Evolutionary conservation across 108 stramenopile species (phyloP).

Genomic region (Asterionellopsis glacialis): DNA sequence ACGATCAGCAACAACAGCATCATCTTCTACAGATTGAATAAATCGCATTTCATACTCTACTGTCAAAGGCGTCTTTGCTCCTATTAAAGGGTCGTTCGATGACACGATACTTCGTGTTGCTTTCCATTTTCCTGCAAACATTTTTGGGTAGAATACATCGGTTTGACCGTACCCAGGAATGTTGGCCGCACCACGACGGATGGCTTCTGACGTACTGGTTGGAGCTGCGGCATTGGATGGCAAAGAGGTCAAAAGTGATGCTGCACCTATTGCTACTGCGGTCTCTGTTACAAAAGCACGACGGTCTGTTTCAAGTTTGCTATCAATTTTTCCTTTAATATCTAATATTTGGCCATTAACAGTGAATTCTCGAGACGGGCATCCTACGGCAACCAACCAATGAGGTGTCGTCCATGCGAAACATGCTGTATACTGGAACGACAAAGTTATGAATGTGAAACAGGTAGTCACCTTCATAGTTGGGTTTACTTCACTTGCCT

Average conservation of each 20-base stretch:
- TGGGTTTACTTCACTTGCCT: no score
- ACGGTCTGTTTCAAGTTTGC: no score
- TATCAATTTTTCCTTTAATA: no score
- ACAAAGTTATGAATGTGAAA: no score
- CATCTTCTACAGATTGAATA: constrained; percentile 36
- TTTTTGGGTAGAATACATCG: constrained; percentile 67
- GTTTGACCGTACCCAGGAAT: constrained; percentile 71
- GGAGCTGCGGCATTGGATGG: neutral
- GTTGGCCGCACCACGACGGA: constrained; percentile 56
- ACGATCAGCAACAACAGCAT: constrained; percentile 66
- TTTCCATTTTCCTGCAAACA: constrained; percentile 56
- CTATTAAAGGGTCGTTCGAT: constrained; percentile 19
- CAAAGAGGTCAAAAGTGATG: neutral
- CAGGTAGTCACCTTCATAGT: no score
- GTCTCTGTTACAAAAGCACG: no score
- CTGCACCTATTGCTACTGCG: neutral
- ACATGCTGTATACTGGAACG: no score
- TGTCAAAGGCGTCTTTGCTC: constrained; percentile 17
- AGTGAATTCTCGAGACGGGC: no score
- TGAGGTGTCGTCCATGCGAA: no score
- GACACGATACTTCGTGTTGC: constrained; percentile 46
- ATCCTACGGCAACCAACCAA: no score
- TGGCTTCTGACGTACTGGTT: constrained; percentile 48
- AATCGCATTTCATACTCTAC: constrained; percentile 59
- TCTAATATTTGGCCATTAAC: no score